Percentiles rank a stretch among this genome's conserved stretches.
Evolutionary conservation across 2,329 filamentous ascomycete species (phyloP).

Genomic region (Curvularia lunata): DNA sequence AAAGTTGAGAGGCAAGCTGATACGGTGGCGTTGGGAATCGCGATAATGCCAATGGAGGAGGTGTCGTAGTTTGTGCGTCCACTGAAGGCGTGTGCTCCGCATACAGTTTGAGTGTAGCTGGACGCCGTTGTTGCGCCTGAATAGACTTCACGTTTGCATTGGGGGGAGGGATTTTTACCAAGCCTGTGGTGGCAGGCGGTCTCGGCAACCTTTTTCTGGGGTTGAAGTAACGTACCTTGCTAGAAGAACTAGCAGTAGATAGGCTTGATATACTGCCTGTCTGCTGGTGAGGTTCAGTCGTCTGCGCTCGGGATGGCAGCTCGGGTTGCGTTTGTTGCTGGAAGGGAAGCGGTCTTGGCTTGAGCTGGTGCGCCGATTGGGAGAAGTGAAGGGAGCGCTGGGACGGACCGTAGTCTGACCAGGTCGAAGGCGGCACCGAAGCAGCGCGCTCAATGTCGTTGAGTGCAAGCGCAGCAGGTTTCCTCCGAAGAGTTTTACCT

Average conservation of each 20-base stretch:
- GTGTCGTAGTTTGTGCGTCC: constrained; percentile 27
- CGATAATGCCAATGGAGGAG: constrained; percentile 41
- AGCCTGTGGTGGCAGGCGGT: constrained; percentile 28
- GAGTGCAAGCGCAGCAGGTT: constrained; percentile 43
- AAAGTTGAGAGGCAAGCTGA: constrained; percentile 27
- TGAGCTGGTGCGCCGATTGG: constrained; percentile 40
- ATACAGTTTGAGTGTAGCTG: constrained; percentile 26
- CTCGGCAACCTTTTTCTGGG: constrained; percentile 46
- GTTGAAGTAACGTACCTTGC: constrained; percentile 41
- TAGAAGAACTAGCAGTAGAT: constrained; percentile 18
- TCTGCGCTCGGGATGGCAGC: constrained; percentile 35
- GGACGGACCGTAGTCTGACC: constrained; percentile 21
- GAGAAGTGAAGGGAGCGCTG: constrained; percentile 36
- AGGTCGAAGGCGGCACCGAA: constrained; percentile 19
- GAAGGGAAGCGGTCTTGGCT: constrained; percentile 23
- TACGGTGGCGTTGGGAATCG: constrained; percentile 46
- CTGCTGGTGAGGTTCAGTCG: constrained; percentile 34
- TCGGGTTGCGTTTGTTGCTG: constrained; percentile 27
- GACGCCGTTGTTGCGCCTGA: constrained; percentile 25
- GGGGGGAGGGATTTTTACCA: constrained; percentile 15
- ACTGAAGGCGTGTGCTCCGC: constrained; percentile 30
- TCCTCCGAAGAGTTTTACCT: constrained; percentile 47
- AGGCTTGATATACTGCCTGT: constrained; percentile 25
- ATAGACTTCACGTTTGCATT: constrained; percentile 27
- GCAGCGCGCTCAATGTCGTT: constrained; percentile 41